A percentile compares a stretch with the other conserved stretches of the same genome.
Conservation (phyloP, 805 yeast genomes). For the Saturnispora bothae region DNA sequence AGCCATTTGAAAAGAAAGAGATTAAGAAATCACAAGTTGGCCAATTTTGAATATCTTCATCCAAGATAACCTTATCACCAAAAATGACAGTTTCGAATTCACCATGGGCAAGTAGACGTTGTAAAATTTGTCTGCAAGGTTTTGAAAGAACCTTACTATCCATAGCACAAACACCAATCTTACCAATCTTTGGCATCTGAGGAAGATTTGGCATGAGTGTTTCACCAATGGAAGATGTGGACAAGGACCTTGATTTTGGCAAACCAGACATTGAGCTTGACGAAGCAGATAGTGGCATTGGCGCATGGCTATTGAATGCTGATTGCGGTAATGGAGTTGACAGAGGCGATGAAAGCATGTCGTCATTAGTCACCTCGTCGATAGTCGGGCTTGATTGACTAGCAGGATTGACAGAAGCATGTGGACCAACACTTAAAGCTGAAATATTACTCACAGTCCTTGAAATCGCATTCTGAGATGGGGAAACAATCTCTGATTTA, state of each 20-base stretch:
- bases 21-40: conserved; percentile 96
- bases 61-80: conserved; percentile 93
- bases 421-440: conserved; percentile 19
- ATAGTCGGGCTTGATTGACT: neutral
- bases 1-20: conserved; percentile 90
- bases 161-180: conserved; percentile 98
- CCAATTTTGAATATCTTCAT: conserved; percentile 93
- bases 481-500: conserved; percentile 28
- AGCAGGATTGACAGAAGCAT: neutral
- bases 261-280: conserved; percentile 5
- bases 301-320: neutral
- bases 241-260: conserved; percentile 22
- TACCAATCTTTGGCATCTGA: conserved; percentile 66
- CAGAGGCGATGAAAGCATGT: neutral
- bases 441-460: conserved; percentile 25
- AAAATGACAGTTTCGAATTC: conserved; percentile 95
- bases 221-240: conserved; percentile 19
- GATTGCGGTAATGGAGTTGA: conserved; percentile 4
- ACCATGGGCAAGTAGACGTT: conserved; percentile 79
- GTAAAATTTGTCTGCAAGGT: conserved; percentile 87
- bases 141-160: conserved; percentile 92
- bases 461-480: conserved; percentile 23
- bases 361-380: neutral
- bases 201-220: conserved; percentile 31
- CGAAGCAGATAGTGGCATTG: conserved; percentile 10